These are phyloP conservation scores for Panicum miliaceum DNA, from an alignment of 176 grass and related monocot species.

Conservation along the genomic window DNA sequence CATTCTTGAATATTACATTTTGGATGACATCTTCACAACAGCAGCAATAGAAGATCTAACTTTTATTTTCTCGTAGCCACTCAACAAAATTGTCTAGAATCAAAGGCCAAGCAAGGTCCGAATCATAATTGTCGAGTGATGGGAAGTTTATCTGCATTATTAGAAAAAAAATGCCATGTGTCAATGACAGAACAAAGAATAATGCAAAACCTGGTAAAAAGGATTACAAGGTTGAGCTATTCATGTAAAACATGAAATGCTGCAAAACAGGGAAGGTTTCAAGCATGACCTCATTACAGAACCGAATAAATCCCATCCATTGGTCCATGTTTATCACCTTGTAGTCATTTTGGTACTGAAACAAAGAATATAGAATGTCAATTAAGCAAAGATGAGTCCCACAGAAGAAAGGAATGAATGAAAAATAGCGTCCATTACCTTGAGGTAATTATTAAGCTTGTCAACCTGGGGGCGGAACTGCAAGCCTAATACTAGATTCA, in stretches of 20 bases:
- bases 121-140: slow-evolving; percentile 93
- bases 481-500: slow-evolving; percentile 84
- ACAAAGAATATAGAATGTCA: slow-evolving; percentile 12
- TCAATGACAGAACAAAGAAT: slow-evolving; percentile 33
- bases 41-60: slow-evolving; percentile 47
- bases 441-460: slow-evolving; percentile 86
- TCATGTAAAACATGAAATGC: neutral
- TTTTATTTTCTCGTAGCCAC: slow-evolving; percentile 80
- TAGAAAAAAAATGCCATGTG: slow-evolving; percentile 25
- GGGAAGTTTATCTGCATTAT: slow-evolving; percentile 90
- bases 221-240: neutral
- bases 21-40: slow-evolving; percentile 33
- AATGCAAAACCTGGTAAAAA: neutral
- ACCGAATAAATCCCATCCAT: slow-evolving; percentile 95
- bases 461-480: slow-evolving; percentile 78
- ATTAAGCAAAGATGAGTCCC: slow-evolving; percentile 16
- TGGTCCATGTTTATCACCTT: slow-evolving; percentile 99
- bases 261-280: slow-evolving; percentile 16
- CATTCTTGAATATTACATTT: slow-evolving; percentile 50
- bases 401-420: slow-evolving; percentile 22
- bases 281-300: slow-evolving; percentile 85
- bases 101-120: slow-evolving; percentile 91
- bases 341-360: slow-evolving; percentile 93
- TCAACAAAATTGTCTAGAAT: slow-evolving; percentile 99
- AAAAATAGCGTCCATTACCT: slow-evolving; percentile 54